Percentiles rank a stretch among this genome's conserved stretches.
These are phyloP conservation scores for Paraglomus occultum DNA, from an alignment of 192 early-diverging fungal species.

Conservation along the genomic window DNA sequence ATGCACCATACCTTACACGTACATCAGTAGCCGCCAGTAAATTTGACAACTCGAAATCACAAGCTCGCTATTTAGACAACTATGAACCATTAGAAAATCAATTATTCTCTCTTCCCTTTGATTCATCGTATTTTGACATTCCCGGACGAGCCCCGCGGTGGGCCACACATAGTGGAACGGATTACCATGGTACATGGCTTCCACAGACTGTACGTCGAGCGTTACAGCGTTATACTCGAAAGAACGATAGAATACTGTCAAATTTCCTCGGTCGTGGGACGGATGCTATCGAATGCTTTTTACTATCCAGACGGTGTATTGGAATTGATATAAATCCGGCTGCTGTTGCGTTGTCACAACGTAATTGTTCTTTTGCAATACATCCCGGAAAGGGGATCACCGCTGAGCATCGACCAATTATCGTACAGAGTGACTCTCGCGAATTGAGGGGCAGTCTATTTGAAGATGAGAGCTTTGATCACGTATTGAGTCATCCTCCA, in stretches of 20 bases:
- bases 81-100: conserved; percentile 69
- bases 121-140: conserved; percentile 88
- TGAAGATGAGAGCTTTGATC: conserved; percentile 75
- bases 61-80: conserved; percentile 48
- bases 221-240: conserved; percentile 70
- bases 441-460: conserved; percentile 63
- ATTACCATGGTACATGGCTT: conserved; percentile 94
- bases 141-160: conserved; percentile 85
- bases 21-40: conserved; percentile 47
- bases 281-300: conserved; percentile 85
- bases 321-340: conserved; percentile 36
- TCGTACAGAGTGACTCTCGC: conserved; percentile 82
- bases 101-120: conserved; percentile 71
- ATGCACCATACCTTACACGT: conserved; percentile 65
- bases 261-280: conserved; percentile 91
- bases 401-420: conserved; percentile 77
- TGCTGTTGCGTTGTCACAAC: conserved; percentile 77
- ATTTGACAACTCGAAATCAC: conserved; percentile 49
- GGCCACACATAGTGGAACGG: conserved; percentile 88
- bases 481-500: conserved; percentile 89
- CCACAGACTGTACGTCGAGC: conserved; percentile 86
- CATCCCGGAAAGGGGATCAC: conserved; percentile 59
- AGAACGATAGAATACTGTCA: conserved; percentile 78
- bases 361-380: conserved; percentile 83
- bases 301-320: too few species aligned